Base-by-base conservation (phyloP, 768 basidiomycete species). In the Aureoboletus auriporus region DNA sequence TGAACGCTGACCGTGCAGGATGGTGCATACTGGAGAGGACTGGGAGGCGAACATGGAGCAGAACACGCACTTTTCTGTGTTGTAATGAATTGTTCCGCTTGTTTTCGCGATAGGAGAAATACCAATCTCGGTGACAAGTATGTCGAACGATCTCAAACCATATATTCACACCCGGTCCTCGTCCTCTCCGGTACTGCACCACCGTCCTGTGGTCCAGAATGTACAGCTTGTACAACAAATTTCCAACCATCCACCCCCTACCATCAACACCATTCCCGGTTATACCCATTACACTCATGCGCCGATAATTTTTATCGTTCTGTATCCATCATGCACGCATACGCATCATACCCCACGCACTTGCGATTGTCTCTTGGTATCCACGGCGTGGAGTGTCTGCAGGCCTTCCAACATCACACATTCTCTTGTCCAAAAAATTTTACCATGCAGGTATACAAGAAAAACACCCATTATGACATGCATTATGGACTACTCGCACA, bases 311-410 rank as follows among this genome's bases (percentile, higher is more conserved):
- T 44, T 65, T 62, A 61, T 61, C 64, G 52, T 57, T 66, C 39
- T 66, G 66, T 68, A 66, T 68, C 64, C 60, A 62, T 65, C 62
- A 55, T 57, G 53, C 64, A 56, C 39, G 42, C 53, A 63, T 51
- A 52, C 55, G 51, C 57, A 59, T 41, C 59, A 63, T 66, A 65
- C 55, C 56, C 58, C 31, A 48, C 54, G 42, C 51, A 51, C 49
- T 39, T 46, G 50, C 51, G 50, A 47, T 43, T 55, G 49, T 55
- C 47, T 54, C 42, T 53, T 53, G 55, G 54, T 48, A 50, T 39
- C 47, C 50, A 41, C 27, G 39, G 30, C 41, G 49, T 54, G 54
- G 52, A 52, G 53, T 49, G 46, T 56, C 44, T 51, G 35, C 49
- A 46, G 42, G 42, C 26, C 48, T 51, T 54, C 46, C 38, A 38